Evolutionary conservation across 2,329 filamentous ascomycete genomes (phyloP), one percentile per base, ranked within the genome.

Genomic region (Paraconiothyrium brasiliense): DNA sequence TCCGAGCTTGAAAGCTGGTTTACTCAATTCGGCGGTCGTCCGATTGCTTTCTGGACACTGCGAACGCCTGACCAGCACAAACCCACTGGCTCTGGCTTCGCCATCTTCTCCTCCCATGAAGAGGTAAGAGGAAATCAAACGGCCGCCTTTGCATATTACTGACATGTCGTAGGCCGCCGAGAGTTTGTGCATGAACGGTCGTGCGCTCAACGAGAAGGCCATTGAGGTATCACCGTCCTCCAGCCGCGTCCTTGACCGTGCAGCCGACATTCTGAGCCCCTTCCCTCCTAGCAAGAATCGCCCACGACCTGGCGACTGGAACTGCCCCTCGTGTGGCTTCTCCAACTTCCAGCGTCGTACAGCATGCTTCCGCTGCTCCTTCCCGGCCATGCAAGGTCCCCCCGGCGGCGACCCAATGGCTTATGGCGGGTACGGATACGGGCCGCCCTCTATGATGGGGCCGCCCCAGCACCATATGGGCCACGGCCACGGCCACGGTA

Each of bases 1-100:
- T 98, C 94, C 3, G 95, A 99, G 83, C 87, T 99, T 27, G 95
- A 99, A 83, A 97, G 94, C 82, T 99, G 95, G 95, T 99, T 98
- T 78, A 99, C 95, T 34, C 95, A 99, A 80, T 99, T 97, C 77
- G 95, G 95, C 67, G 95, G 95, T 54, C 92, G 95, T 47, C 95
- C 95, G 34, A 99, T 99, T 82, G 95, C 95, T 22, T 99, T 99
- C 83, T 99, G 95, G 95, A 99, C 95, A 20, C 86, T 99, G 54
- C 92, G 94, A 65, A 99, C 95, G 14, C 95, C 95, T 3, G 95
- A 99, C 81, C 95, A 98, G 82, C 95, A 98, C 82, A 99, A 99
- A 85, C 95, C 95, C n/a, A 99, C 95, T 10, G 95, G 95, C 47
- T 97, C 94, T 58, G 95, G 95, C 57, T 99, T 99, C 80, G 95